These are phyloP conservation scores for Arthrinium phaeospermum DNA, from an alignment of 2,329 filamentous ascomycete species.

Conservation along the genomic window DNA sequence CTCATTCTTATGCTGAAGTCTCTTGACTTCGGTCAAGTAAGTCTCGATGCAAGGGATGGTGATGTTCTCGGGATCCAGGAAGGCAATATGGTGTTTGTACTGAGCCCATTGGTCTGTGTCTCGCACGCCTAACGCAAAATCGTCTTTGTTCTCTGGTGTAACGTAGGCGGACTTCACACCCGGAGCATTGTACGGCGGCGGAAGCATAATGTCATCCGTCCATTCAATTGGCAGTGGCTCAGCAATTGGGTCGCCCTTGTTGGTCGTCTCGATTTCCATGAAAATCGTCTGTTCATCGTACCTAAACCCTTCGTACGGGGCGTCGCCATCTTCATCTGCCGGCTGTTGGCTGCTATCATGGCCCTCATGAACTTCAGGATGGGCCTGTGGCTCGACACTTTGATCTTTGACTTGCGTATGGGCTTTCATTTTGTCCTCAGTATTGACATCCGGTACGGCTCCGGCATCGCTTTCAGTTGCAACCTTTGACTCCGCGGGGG, in stretches of 20 bases:
- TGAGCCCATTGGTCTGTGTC: constrained; percentile 39
- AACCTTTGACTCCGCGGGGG: not conserved
- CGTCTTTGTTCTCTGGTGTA: constrained; percentile 37
- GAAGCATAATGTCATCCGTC: constrained; percentile 38
- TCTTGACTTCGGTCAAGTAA: constrained; percentile 12
- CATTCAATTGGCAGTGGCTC: constrained; percentile 38
- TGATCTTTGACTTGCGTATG: not conserved
- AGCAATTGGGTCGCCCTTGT: constrained; percentile 37
- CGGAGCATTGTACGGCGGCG: constrained; percentile 37
- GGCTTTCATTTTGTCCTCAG: too few species aligned
- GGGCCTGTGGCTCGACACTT: not conserved
- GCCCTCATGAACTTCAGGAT: not conserved
- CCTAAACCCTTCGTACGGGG: constrained; percentile 28
- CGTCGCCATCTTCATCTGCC: not conserved
- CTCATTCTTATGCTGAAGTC: constrained; percentile 26
- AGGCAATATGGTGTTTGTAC: constrained; percentile 37
- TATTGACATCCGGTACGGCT: not conserved
- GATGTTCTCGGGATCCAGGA: constrained; percentile 29
- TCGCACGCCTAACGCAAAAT: constrained; percentile 38
- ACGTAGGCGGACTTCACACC: constrained; percentile 39
- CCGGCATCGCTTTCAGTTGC: not conserved
- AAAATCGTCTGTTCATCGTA: constrained; percentile 37
- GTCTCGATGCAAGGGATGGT: constrained; percentile 11
- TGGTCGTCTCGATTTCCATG: constrained; percentile 27
- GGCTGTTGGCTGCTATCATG: not conserved